phyloP scores from a whole-genome alignment of 805 yeast genomes.

The Myxozyma neotropica region DNA sequence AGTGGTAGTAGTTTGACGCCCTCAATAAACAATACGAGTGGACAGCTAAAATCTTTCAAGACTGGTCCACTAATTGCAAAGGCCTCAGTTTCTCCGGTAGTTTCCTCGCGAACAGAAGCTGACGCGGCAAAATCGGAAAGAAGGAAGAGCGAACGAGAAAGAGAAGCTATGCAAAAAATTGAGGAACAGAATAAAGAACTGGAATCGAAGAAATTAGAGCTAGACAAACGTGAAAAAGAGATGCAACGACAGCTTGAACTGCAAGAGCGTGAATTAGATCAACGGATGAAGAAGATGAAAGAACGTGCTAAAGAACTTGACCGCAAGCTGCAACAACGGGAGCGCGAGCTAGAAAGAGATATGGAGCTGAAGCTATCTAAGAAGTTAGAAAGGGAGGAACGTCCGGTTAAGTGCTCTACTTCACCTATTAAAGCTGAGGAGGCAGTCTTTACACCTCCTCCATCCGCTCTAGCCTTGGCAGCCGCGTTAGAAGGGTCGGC shows the following conservation, averaged over 20 bases:
- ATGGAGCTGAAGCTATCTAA: background rate
- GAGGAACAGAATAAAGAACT: background rate
- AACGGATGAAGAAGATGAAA: constrained; percentile 4
- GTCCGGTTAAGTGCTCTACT: background rate
- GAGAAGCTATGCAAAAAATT: background rate
- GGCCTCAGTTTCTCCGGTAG: background rate
- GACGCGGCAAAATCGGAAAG: background rate
- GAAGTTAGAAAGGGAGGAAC: background rate
- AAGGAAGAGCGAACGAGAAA: background rate
- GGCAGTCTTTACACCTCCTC: constrained; percentile 1
- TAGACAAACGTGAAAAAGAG: constrained; percentile 1
- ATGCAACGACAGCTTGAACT: constrained; percentile 1
- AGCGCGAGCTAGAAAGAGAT: background rate
- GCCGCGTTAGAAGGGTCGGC: constrained; percentile 2
- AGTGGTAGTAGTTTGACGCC: background rate
- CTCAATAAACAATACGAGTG: background rate
- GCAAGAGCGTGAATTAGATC: background rate
- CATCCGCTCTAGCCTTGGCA: constrained; percentile 9
- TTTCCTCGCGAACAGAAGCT: background rate
- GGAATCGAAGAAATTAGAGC: background rate
- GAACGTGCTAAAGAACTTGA: background rate
- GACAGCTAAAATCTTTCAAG: background rate
- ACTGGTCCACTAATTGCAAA: background rate
- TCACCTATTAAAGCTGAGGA: background rate
- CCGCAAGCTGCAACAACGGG: background rate